These are phyloP conservation scores for Cucurbita argyrosperma DNA, from an alignment of 306 rosid species.

Conservation along the genomic window DNA sequence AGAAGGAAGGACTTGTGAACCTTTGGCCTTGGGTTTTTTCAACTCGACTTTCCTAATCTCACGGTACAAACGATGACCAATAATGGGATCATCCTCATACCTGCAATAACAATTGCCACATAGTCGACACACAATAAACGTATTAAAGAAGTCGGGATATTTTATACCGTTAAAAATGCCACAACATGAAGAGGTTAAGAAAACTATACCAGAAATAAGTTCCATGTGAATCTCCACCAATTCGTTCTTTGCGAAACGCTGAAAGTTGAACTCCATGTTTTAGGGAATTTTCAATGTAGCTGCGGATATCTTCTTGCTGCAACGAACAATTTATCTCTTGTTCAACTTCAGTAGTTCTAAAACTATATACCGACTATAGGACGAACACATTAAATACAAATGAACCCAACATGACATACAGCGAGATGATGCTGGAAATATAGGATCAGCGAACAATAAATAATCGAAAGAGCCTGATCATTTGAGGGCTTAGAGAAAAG, in stretches of 20 bases:
- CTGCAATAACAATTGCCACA: conserved; percentile 21
- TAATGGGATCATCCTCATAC: conserved; percentile 87
- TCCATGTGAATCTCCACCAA: conserved; percentile 94
- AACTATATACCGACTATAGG: not conserved
- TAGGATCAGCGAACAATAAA: not conserved
- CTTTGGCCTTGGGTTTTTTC: conserved; percentile 61
- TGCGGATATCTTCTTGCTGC: conserved; percentile 98
- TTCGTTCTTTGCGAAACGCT: conserved; percentile 91
- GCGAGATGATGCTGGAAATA: not conserved
- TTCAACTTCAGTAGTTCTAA: not conserved
- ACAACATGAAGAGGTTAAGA: not conserved
- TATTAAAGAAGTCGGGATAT: not conserved
- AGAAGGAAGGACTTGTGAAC: conserved; percentile 55
- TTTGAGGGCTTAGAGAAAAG: not conserved
- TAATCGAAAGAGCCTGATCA: not conserved
- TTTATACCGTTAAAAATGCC: not conserved
- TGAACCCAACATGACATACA: not conserved
- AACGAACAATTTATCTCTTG: conserved; percentile 6
- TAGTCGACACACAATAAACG: not conserved
- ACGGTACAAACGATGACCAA: conserved; percentile 86
- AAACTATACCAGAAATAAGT: conserved; percentile 75
- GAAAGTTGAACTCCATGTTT: conserved; percentile 76
- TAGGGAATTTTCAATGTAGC: conserved; percentile 74
- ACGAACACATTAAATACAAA: not conserved
- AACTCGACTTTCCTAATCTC: conserved; percentile 77